phyloP scores from a whole-genome alignment of 352 stramenopile genomes.

The Phytophthora nicotianae region DNA sequence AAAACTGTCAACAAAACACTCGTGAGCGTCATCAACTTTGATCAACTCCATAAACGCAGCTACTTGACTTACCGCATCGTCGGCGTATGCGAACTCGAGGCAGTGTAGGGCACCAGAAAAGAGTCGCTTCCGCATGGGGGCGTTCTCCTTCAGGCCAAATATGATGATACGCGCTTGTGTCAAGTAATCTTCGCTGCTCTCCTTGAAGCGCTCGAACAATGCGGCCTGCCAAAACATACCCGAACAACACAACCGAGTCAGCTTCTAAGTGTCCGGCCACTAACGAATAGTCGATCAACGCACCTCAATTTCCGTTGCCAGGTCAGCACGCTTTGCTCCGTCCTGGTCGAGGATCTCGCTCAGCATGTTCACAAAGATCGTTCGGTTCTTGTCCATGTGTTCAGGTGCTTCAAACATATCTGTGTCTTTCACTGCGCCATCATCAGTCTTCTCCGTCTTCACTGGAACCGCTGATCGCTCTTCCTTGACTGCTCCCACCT shows the following conservation, averaged over 20 bases:
- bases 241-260: slow-evolving; percentile 7
- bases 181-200: slow-evolving; percentile 80
- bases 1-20: slow-evolving; percentile 41
- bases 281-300: neutral
- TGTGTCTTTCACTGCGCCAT: slow-evolving; percentile 14
- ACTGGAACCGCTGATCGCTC: slow-evolving; percentile 12
- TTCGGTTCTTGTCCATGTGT: slow-evolving; percentile 60
- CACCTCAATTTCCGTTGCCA: slow-evolving; percentile 82
- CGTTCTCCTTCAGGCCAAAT: slow-evolving; percentile 79
- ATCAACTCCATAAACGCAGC: neutral
- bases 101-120: slow-evolving; percentile 66
- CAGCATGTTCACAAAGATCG: slow-evolving; percentile 72
- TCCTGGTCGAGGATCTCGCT: slow-evolving; percentile 58
- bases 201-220: slow-evolving; percentile 83
- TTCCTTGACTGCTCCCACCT: slow-evolving; percentile 2
- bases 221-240: slow-evolving; percentile 39
- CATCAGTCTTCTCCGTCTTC: slow-evolving; percentile 11
- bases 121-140: slow-evolving; percentile 63
- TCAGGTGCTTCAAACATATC: slow-evolving; percentile 43
- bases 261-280: neutral
- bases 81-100: slow-evolving; percentile 75
- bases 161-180: slow-evolving; percentile 78
- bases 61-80: slow-evolving; percentile 59
- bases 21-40: neutral
- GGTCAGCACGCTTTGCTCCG: slow-evolving; percentile 38